These are phyloP conservation scores for Pleurotus sapidus DNA, from an alignment of 768 basidiomycete genomes.

Conservation along the genomic window DNA sequence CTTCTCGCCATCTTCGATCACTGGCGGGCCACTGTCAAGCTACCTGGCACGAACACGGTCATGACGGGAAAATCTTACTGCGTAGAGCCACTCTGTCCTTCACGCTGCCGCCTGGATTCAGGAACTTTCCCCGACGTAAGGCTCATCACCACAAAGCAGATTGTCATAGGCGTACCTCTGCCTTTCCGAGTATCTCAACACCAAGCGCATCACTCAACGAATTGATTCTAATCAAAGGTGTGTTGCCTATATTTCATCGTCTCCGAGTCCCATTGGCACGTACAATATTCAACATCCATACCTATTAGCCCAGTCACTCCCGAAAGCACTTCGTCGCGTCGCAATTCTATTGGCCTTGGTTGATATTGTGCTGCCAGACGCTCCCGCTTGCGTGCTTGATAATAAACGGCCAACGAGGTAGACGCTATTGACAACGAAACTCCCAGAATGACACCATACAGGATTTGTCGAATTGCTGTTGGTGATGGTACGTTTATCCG, in stretches of 20 bases:
- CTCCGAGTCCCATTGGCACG: not conserved
- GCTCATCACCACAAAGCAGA: not conserved
- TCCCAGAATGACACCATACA: conserved; percentile 61
- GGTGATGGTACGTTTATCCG: conserved; percentile 36
- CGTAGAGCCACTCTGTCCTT: conserved; percentile 96
- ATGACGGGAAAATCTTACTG: conserved; percentile 45
- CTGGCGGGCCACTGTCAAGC: conserved; percentile 34
- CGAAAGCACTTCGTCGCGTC: conserved; percentile 73
- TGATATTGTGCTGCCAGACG: conserved; percentile 34
- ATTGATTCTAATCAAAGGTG: conserved; percentile 88
- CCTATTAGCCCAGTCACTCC: conserved; percentile 88
- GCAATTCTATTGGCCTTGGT: conserved; percentile 62
- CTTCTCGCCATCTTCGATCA: conserved; percentile 92
- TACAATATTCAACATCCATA: conserved; percentile 25
- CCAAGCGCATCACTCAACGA: conserved; percentile 89
- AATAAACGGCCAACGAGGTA: conserved; percentile 57
- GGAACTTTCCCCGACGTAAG: conserved; percentile 49
- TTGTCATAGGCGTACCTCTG: conserved; percentile 60
- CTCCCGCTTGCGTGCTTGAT: conserved; percentile 46
- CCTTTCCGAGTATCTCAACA: conserved; percentile 94
- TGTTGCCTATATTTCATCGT: conserved; percentile 64
- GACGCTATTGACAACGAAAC: conserved; percentile 74
- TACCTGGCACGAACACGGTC: not conserved
- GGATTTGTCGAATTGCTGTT: conserved; percentile 29
- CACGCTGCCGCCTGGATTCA: conserved; percentile 97